These are phyloP conservation scores for Entomophthora muscae DNA, from an alignment of 371 early-diverging fungal genomes.

Conservation along the genomic window DNA sequence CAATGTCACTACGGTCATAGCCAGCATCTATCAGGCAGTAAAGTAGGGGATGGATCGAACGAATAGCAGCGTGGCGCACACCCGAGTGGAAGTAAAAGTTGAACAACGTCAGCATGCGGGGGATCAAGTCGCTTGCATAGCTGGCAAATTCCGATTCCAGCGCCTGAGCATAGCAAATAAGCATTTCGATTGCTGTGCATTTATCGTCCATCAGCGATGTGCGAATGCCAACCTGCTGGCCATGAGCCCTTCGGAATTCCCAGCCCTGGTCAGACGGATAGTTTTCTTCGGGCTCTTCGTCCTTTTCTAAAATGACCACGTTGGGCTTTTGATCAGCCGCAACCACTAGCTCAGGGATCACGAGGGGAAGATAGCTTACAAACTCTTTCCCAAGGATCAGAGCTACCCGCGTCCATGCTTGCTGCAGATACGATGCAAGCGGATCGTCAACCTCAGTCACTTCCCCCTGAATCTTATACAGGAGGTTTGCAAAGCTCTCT, in stretches of 20 bases:
- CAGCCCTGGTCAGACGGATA: constrained; percentile 87
- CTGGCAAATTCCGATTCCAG: constrained; percentile 75
- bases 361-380: constrained; percentile 73
- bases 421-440: constrained; percentile 73
- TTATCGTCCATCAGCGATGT: constrained; percentile 91
- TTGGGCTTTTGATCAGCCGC: constrained; percentile 82
- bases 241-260: constrained; percentile 78
- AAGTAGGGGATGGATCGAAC: constrained; percentile 63
- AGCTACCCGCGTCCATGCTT: constrained; percentile 93
- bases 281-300: constrained; percentile 68
- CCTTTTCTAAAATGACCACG: constrained; percentile 70
- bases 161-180: constrained; percentile 82
- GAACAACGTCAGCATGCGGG: constrained; percentile 70
- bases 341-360: constrained; percentile 82
- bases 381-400: constrained; percentile 86
- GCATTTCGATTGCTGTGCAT: constrained; percentile 92
- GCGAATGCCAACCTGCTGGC: constrained; percentile 86
- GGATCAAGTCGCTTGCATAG: constrained; percentile 62
- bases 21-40: constrained; percentile 31
- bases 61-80: constrained; percentile 75
- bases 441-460: constrained; percentile 81
- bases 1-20: constrained; percentile 20
- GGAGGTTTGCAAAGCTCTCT: constrained; percentile 50
- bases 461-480: constrained; percentile 59
- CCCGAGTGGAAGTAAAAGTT: constrained; percentile 95